Percentiles rank a stretch among this genome's conserved stretches.
Conservation (phyloP, 2,329 filamentous ascomycete species). For the Aspergillus sclerotialis region DNA sequence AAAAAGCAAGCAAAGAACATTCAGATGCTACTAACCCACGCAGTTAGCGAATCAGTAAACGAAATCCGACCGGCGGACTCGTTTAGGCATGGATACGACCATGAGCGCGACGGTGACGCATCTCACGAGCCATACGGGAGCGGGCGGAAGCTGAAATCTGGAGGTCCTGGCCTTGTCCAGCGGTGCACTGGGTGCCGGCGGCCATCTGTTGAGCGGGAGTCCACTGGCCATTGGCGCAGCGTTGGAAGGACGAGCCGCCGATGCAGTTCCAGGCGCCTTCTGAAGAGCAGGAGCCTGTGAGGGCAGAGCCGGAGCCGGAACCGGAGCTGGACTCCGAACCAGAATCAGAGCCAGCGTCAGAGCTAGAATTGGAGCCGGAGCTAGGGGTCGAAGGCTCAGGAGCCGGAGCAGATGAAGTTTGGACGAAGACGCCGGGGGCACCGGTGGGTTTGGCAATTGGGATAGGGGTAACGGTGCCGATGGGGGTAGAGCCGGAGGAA, state of each 20-base stretch:
- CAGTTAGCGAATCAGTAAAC: too few species aligned
- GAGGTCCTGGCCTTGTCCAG: constrained; percentile 26
- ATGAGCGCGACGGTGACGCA: constrained; percentile 19
- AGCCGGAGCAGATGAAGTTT: constrained; percentile 11
- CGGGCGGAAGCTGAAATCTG: constrained; percentile 13
- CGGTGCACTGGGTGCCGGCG: constrained; percentile 46
- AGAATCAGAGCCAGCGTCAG: constrained; percentile 17
- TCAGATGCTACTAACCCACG: constrained; percentile 8
- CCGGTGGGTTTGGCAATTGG: constrained; percentile 8
- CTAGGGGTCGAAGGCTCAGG: constrained; percentile 2
- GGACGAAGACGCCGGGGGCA: constrained; percentile 12
- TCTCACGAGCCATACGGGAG: constrained; percentile 20
- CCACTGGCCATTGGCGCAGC: constrained; percentile 56
- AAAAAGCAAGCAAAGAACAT: constrained; percentile 7
- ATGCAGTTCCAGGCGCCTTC: constrained; percentile 57
- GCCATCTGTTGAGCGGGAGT: constrained; percentile 44
- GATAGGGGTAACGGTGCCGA: constrained; percentile 7
- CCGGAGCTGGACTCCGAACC: constrained; percentile 16
- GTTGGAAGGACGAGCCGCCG: constrained; percentile 51
- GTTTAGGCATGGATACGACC: constrained; percentile 17
- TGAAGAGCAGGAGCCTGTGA: constrained; percentile 41
- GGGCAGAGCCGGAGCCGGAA: constrained; percentile 23
- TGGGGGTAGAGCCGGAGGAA: constrained; percentile 1
- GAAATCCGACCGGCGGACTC: not conserved
- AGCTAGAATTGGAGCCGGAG: constrained; percentile 15